These are phyloP conservation scores for Cicer judaicum DNA, from an alignment of 306 rosid genomes.

Conservation along the genomic window DNA sequence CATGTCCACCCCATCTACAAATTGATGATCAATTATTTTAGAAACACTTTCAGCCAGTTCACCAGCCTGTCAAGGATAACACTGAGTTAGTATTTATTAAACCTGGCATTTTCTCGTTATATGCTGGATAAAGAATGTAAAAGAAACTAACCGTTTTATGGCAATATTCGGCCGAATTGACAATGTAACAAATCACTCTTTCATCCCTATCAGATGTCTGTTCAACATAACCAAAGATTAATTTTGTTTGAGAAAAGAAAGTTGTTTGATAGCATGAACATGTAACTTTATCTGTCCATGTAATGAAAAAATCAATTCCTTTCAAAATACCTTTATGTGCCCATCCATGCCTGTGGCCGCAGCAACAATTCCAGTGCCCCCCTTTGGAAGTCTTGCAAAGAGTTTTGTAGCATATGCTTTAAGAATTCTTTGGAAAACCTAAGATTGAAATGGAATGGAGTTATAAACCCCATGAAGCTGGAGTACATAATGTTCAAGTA, in stretches of 20 bases:
- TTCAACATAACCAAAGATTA: conserved; percentile 49
- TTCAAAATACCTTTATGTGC: conserved; percentile 83
- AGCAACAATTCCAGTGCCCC: conserved; percentile 98
- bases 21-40: conserved; percentile 84
- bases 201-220: conserved; percentile 99
- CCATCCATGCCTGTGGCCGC: conserved; percentile 99
- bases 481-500: conserved; percentile 39
- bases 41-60: conserved; percentile 95
- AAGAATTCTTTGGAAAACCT: conserved; percentile 96
- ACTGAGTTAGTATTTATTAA: conserved; percentile 45
- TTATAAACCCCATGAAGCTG: conserved; percentile 33
- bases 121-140: conserved; percentile 42
- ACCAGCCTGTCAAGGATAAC: conserved; percentile 73
- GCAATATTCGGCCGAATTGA: conserved; percentile 97
- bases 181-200: conserved; percentile 94
- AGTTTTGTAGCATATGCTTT: conserved; percentile 94
- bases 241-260: conserved; percentile 12
- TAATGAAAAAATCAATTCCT: conserved; percentile 38
- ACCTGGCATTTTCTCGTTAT: conserved; percentile 37
- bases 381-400: conserved; percentile 91
- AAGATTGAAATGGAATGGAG: conserved; percentile 45
- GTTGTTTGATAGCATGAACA: conserved; percentile 30
- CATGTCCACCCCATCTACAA: conserved; percentile 84
- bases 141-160: conserved; percentile 74
- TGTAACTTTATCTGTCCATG: conserved; percentile 34